Evolutionary conservation across 805 yeast genomes (phyloP).

Genomic region (Ogataea minuta): DNA sequence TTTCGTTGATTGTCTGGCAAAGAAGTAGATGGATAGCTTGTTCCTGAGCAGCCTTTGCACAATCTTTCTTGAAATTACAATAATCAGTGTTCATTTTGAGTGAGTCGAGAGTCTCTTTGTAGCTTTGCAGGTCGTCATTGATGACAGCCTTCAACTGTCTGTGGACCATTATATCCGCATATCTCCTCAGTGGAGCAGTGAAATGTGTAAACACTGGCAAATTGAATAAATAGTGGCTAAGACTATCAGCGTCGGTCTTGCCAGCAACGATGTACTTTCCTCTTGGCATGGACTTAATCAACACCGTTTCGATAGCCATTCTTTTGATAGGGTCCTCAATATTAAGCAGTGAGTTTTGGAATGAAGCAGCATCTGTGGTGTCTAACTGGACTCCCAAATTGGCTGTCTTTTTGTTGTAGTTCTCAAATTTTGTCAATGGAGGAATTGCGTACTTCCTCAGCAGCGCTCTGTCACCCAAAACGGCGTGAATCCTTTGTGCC

Average conservation of each 20-base stretch:
- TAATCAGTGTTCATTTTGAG: slow-evolving; percentile 83
- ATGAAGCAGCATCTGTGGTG: slow-evolving; percentile 65
- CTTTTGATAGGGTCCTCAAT: slow-evolving; percentile 63
- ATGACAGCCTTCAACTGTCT: slow-evolving; percentile 79
- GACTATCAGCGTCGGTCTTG: slow-evolving; percentile 72
- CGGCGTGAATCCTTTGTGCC: slow-evolving; percentile 75
- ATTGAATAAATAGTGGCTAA: slow-evolving; percentile 78
- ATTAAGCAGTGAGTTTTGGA: slow-evolving; percentile 66
- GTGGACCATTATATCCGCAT: slow-evolving; percentile 90
- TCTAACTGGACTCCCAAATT: slow-evolving; percentile 69
- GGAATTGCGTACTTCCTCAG: slow-evolving; percentile 89
- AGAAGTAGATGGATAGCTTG: slow-evolving; percentile 87
- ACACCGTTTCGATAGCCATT: slow-evolving; percentile 71
- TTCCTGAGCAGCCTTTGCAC: slow-evolving; percentile 89
- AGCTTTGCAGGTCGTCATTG: slow-evolving; percentile 38
- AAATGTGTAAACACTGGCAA: slow-evolving; percentile 89
- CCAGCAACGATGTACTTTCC: slow-evolving; percentile 91
- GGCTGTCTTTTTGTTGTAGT: slow-evolving; percentile 68
- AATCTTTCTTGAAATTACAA: slow-evolving; percentile 93
- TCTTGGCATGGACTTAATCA: slow-evolving; percentile 78
- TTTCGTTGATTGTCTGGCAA: slow-evolving; percentile 78
- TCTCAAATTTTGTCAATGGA: slow-evolving; percentile 72
- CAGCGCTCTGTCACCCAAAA: slow-evolving; percentile 76
- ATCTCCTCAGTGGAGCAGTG: slow-evolving; percentile 88
- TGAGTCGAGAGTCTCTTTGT: slow-evolving; percentile 58